Evolutionary conservation across 306 rosid species (phyloP).

Genomic region (Notholithocarpus densiflorus): DNA sequence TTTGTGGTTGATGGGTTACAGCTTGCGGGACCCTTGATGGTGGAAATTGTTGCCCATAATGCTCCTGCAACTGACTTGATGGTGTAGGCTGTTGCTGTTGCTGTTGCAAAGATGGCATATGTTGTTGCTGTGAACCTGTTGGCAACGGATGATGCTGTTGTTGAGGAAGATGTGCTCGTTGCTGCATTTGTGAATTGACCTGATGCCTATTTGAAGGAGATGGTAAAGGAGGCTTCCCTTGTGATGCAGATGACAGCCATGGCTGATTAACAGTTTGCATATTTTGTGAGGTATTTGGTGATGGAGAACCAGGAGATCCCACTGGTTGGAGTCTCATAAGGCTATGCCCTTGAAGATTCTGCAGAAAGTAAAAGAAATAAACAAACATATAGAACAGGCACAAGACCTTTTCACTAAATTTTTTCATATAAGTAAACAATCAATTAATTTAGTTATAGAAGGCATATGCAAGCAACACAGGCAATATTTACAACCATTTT

Average conservation of each 20-base stretch:
- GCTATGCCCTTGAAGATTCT: slow-evolving; percentile 87
- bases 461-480: slow-evolving; percentile 3
- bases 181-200: slow-evolving; percentile 60
- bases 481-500: background rate
- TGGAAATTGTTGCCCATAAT: slow-evolving; percentile 57
- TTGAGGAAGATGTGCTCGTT: slow-evolving; percentile 61
- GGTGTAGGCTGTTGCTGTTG: slow-evolving; percentile 53
- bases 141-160: slow-evolving; percentile 41
- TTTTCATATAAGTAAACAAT: background rate
- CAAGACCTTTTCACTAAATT: background rate
- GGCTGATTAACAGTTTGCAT: slow-evolving; percentile 77
- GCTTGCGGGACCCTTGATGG: slow-evolving; percentile 57
- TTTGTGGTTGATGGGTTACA: slow-evolving; percentile 68
- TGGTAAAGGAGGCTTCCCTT: slow-evolving; percentile 93
- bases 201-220: slow-evolving; percentile 77
- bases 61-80: slow-evolving; percentile 62
- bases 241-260: slow-evolving; percentile 80
- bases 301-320: slow-evolving; percentile 58
- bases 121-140: slow-evolving; percentile 25
- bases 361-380: slow-evolving; percentile 18
- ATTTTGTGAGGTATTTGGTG: slow-evolving; percentile 59
- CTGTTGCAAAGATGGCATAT: slow-evolving; percentile 27
- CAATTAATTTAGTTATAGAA: background rate
- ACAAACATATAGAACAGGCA: background rate
- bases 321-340: slow-evolving; percentile 59